Percentiles rank a stretch among this genome's conserved stretches.
phyloP scores from a whole-genome alignment of 176 grass and related monocot species.

The Tillandsia leiboldiana region DNA sequence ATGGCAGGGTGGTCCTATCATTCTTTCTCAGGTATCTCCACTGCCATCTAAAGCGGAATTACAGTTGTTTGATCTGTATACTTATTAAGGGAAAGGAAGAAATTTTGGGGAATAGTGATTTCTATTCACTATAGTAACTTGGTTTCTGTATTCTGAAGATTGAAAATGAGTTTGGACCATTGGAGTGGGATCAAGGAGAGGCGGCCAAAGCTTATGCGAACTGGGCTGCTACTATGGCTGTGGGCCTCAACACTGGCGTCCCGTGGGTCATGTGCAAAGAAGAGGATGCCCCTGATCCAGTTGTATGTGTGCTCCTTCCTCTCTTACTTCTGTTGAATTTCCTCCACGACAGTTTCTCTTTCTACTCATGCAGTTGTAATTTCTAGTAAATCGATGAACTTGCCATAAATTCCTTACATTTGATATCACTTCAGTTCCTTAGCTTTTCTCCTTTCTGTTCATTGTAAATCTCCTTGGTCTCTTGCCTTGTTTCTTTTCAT shows the following conservation, averaged over 20 bases:
- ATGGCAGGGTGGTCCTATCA: constrained; percentile 97
- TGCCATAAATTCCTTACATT: no score
- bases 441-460: no score
- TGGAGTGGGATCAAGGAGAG: constrained; percentile 90
- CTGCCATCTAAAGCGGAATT: neutral
- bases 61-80: neutral
- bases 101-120: neutral
- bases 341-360: neutral
- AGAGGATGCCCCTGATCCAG: constrained; percentile 91
- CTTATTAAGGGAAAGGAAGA: neutral
- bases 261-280: constrained; percentile 99
- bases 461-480: no score
- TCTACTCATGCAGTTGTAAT: no score
- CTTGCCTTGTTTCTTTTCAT: no score
- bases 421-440: no score
- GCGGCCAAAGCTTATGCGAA: constrained; percentile 60
- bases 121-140: neutral
- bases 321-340: constrained; percentile 8
- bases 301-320: constrained; percentile 39
- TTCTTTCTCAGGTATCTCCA: constrained; percentile 67
- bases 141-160: constrained; percentile 36
- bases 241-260: constrained; percentile 65
- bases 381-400: no score
- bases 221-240: constrained; percentile 83
- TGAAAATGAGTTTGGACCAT: constrained; percentile 94